Conservation (phyloP, 441 rosid genomes). For the Arabidopsis hybrid region DNA sequence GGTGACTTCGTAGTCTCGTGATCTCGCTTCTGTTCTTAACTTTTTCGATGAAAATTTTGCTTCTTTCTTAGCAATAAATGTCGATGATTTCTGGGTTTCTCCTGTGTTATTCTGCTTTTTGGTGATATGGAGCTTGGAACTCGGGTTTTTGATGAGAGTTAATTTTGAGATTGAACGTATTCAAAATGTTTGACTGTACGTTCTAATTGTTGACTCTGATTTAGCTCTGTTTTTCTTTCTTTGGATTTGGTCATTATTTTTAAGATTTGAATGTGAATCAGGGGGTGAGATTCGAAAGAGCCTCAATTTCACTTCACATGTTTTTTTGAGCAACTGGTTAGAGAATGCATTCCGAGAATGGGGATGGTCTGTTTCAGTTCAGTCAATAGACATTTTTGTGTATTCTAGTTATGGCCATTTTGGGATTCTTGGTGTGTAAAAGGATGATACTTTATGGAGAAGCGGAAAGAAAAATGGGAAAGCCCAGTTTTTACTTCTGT, state of each 20-base stretch:
- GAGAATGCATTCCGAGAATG: neutral
- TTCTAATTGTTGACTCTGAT: neutral
- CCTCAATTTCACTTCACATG: conserved; percentile 31
- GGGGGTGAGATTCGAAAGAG: conserved; percentile 29
- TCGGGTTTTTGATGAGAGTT: neutral
- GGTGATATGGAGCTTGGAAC: conserved; percentile 11
- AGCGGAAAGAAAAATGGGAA: conserved; percentile 5
- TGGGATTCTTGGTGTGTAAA: conserved; percentile 24
- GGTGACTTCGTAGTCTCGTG: conserved; percentile 41
- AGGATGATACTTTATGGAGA: conserved; percentile 29
- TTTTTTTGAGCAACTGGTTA: conserved; percentile 27
- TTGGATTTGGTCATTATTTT: conserved; percentile 12
- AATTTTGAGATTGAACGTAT: neutral
- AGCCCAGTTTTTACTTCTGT: neutral
- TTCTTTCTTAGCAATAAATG: conserved; percentile 16
- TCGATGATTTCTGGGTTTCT: conserved; percentile 9
- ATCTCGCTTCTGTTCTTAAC: conserved; percentile 35
- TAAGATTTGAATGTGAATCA: conserved; percentile 30
- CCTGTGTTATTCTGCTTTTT: neutral
- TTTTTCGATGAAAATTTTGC: conserved; percentile 5
- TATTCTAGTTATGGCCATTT: neutral
- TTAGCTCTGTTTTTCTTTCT: neutral
- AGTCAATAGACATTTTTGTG: conserved; percentile 13
- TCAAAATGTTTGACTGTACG: conserved; percentile 14
- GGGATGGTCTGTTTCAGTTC: conserved; percentile 10